These are phyloP conservation scores for Seiridium cupressi DNA, from an alignment of 2,329 filamentous ascomycete genomes.

Conservation along the genomic window DNA sequence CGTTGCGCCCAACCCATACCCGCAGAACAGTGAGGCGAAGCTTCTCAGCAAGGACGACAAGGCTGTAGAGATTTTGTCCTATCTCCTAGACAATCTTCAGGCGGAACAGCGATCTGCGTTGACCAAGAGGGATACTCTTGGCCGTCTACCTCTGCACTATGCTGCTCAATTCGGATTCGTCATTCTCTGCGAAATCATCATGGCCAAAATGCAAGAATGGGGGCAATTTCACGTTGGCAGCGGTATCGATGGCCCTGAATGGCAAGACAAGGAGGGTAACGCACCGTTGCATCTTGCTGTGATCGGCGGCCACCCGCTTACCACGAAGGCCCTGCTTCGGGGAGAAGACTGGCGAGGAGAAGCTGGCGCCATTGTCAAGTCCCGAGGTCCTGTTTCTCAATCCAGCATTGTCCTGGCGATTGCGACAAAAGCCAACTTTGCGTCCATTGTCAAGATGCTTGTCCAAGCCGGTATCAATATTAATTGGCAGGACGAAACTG, in stretches of 20 bases:
- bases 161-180: slow-evolving; percentile 94
- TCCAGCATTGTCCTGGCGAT: slow-evolving; percentile 86
- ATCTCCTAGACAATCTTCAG: slow-evolving; percentile 65
- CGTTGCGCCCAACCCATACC: slow-evolving; percentile 69
- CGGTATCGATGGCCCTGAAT: slow-evolving; percentile 81
- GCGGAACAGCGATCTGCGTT: slow-evolving; percentile 68
- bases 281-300: slow-evolving; percentile 91
- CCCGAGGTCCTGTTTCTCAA: slow-evolving; percentile 70
- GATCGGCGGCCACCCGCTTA: slow-evolving; percentile 84
- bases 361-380: slow-evolving; percentile 59
- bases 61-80: slow-evolving; percentile 65
- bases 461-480: slow-evolving; percentile 89
- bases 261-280: slow-evolving; percentile 91
- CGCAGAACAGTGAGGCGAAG: slow-evolving; percentile 62
- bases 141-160: slow-evolving; percentile 85
- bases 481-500: slow-evolving; percentile 87
- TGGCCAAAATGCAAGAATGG: slow-evolving; percentile 88
- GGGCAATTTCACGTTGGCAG: slow-evolving; percentile 78
- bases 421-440: slow-evolving; percentile 84
- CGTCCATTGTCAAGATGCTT: slow-evolving; percentile 79
- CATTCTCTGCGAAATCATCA: slow-evolving; percentile 82
- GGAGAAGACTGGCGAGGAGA: slow-evolving; percentile 74
- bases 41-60: slow-evolving; percentile 69
- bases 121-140: slow-evolving; percentile 70
- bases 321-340: slow-evolving; percentile 76